phyloP scores from a whole-genome alignment of 768 basidiomycete species.

The Pleurotus pulmonarius region DNA sequence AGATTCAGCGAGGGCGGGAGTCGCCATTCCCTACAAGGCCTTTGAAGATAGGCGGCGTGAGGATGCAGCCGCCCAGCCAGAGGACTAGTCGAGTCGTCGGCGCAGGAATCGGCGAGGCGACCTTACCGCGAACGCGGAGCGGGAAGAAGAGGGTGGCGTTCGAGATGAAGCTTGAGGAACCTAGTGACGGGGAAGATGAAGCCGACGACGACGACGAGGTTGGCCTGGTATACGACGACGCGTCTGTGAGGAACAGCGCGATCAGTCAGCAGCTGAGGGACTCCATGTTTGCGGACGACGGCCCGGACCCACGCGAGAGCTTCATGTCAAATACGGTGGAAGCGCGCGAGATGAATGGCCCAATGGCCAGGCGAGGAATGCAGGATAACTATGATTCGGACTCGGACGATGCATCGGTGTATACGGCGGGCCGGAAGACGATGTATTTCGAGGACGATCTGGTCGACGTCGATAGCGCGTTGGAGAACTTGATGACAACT shows the following conservation, averaged over 20 bases:
- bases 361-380: not conserved
- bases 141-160: constrained; percentile 8
- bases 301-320: not conserved
- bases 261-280: not conserved
- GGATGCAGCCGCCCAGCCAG: constrained; percentile 3
- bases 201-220: constrained; percentile 24
- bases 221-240: constrained; percentile 20
- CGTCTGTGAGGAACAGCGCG: not conserved
- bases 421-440: constrained; percentile 7
- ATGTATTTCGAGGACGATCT: constrained; percentile 8
- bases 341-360: not conserved
- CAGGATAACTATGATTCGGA: constrained; percentile 24
- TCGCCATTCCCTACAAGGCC: constrained; percentile 49
- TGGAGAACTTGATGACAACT: not conserved
- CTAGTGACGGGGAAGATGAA: constrained; percentile 18
- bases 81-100: too few relatives aligned
- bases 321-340: not conserved
- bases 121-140: not conserved
- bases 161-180: constrained; percentile 12
- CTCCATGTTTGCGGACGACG: not conserved
- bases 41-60: constrained; percentile 21
- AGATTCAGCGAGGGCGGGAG: constrained; percentile 42
- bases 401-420: constrained; percentile 8
- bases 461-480: not conserved
- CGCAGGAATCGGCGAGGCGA: too few relatives aligned